Conservation (phyloP, 169 alveolate species). For the Plasmodium ovale region DNA sequence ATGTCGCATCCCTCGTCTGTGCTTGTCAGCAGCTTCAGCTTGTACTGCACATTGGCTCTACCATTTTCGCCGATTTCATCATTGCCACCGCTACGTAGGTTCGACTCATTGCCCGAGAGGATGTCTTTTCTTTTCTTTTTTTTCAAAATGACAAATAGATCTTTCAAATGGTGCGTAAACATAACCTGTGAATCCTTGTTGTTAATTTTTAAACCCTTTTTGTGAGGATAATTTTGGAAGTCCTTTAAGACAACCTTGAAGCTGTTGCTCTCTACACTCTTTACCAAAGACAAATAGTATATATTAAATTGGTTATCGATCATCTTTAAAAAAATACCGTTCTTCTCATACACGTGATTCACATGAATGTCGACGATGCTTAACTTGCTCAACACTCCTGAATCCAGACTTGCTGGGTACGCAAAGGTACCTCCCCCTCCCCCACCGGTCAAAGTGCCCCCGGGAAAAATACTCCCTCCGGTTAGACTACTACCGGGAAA, state of each 20-base stretch:
- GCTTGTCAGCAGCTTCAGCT: slow-evolving; percentile 40
- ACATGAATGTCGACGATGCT: slow-evolving; percentile 59
- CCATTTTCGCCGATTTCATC: slow-evolving; percentile 8
- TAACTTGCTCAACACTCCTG: slow-evolving; percentile 16
- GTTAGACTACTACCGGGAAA: background rate
- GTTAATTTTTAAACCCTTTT: slow-evolving; percentile 49
- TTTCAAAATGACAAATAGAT: slow-evolving; percentile 38
- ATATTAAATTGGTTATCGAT: slow-evolving; percentile 60
- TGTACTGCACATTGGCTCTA: slow-evolving; percentile 1
- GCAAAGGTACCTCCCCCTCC: background rate
- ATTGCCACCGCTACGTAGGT: background rate
- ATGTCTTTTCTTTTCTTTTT: background rate
- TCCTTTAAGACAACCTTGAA: slow-evolving; percentile 57
- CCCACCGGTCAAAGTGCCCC: background rate
- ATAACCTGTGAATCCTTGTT: slow-evolving; percentile 19
- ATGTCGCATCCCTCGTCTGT: too few relatives aligned
- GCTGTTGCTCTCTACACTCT: slow-evolving; percentile 5
- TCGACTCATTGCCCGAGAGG: background rate
- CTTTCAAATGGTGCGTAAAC: slow-evolving; percentile 41
- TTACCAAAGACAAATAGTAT: slow-evolving; percentile 54
- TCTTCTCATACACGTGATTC: slow-evolving; percentile 39
- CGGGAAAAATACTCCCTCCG: background rate
- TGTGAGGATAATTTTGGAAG: slow-evolving; percentile 74
- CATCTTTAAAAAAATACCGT: slow-evolving; percentile 35
- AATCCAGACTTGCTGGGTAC: slow-evolving; percentile 12